phyloP scores from a whole-genome alignment of 371 early-diverging fungal genomes.

The Mortierella sp. region DNA sequence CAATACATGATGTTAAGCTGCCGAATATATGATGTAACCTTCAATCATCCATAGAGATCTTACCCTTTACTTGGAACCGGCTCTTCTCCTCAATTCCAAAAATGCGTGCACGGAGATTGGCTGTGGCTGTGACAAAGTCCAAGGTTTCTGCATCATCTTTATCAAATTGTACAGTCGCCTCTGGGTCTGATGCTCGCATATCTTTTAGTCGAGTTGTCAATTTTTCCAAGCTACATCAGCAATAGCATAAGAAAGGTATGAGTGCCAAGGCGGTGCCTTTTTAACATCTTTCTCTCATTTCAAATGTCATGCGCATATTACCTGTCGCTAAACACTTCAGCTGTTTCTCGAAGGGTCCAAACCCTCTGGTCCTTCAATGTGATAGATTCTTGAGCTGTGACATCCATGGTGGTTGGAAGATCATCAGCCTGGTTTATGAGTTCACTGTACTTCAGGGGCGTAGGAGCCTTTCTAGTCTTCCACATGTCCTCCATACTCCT shows the following conservation, averaged over 20 bases:
- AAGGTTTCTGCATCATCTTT: conserved; percentile 94
- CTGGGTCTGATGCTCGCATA: conserved; percentile 59
- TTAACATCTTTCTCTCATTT: not conserved
- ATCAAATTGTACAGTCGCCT: conserved; percentile 80
- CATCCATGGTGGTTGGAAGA: conserved; percentile 18
- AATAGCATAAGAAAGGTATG: not conserved
- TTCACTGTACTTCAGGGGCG: conserved; percentile 69
- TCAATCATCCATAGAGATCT: too few species aligned
- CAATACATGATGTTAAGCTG: not conserved
- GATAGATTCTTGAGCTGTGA: conserved; percentile 15
- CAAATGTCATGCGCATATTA: conserved; percentile 23
- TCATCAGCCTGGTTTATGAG: conserved; percentile 15
- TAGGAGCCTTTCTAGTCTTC: conserved; percentile 82
- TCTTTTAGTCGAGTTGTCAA: conserved; percentile 61
- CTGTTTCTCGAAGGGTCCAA: conserved; percentile 73
- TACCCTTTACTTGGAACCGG: conserved; percentile 91
- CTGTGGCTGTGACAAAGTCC: conserved; percentile 93
- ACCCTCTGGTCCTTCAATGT: conserved; percentile 74
- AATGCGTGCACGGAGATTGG: conserved; percentile 87
- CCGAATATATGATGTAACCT: too few species aligned
- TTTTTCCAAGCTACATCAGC: conserved; percentile 53
- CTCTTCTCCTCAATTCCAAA: conserved; percentile 86
- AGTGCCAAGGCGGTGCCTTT: not conserved
- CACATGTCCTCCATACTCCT: conserved; percentile 92
- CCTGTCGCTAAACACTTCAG: conserved; percentile 68